Percentiles rank a stretch among this genome's conserved stretches.
Evolutionary conservation across 257 asterid species (phyloP).

Genomic region (Nicotiana undulata): DNA sequence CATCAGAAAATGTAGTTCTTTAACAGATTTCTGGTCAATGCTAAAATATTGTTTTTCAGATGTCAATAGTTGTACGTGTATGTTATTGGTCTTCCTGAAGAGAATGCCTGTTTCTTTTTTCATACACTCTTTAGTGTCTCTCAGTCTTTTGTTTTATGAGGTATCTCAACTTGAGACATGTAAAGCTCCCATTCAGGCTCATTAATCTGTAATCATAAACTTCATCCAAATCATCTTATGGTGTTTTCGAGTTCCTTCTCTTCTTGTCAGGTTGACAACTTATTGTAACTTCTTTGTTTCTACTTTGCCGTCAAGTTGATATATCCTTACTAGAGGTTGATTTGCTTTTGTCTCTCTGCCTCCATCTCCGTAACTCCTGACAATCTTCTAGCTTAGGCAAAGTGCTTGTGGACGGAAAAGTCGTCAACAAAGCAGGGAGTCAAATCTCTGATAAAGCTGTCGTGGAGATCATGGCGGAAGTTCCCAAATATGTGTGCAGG

Average conservation of each 20-base stretch:
- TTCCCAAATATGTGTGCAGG: conserved; percentile 99
- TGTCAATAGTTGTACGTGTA: neutral
- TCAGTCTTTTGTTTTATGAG: neutral
- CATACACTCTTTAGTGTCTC: neutral
- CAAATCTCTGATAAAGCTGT: conserved; percentile 71
- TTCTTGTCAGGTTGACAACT: neutral
- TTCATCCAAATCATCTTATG: neutral
- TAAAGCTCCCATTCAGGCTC: neutral
- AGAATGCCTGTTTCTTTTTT: neutral
- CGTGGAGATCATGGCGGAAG: conserved; percentile 91
- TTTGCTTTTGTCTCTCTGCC: neutral
- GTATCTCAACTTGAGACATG: neutral
- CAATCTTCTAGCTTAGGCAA: conserved; percentile 47
- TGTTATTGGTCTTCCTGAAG: neutral
- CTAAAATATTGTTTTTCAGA: neutral
- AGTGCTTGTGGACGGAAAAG: conserved; percentile 90
- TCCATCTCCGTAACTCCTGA: neutral
- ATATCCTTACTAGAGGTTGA: neutral
- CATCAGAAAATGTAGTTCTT: neutral
- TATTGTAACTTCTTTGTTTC: neutral
- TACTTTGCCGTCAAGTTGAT: neutral
- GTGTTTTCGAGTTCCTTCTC: neutral
- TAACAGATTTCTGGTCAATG: neutral
- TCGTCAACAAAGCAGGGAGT: conserved; percentile 82
- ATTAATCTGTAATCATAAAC: neutral